Percentiles rank a stretch among this genome's conserved stretches.
These are phyloP conservation scores for Ceratobasidium sp. DNA, from an alignment of 1,284 basidiomycete genomes.

Conservation along the genomic window DNA sequence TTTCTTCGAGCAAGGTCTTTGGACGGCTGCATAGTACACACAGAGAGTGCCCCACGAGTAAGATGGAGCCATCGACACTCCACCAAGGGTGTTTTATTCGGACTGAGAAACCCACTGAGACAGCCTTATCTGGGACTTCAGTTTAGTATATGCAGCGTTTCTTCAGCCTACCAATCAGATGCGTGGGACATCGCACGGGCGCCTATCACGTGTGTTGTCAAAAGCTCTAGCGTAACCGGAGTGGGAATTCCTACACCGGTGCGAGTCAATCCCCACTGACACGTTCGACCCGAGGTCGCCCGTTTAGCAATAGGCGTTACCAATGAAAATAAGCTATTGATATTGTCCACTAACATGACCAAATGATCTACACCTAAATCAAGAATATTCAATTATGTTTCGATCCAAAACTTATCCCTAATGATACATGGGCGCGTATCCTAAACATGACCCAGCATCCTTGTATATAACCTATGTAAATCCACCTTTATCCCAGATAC, in stretches of 20 bases:
- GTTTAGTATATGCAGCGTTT: constrained; percentile 20
- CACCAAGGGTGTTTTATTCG: constrained; percentile 16
- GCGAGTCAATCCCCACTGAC: not conserved
- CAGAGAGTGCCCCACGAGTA: not conserved
- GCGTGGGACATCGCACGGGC: constrained; percentile 21
- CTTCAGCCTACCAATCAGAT: constrained; percentile 37
- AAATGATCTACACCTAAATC: not conserved
- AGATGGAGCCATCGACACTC: constrained; percentile 3
- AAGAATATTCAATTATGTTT: constrained; percentile 10
- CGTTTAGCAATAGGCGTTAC: not conserved
- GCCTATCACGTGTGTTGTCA: constrained; percentile 31
- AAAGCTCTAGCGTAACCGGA: not conserved
- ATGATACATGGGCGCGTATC: not conserved
- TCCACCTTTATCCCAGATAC: not conserved
- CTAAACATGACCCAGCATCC: not conserved
- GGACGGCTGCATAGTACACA: constrained; percentile 2
- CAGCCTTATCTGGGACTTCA: not conserved
- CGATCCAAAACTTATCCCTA: not conserved
- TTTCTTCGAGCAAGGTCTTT: constrained; percentile 3
- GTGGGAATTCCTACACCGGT: not conserved
- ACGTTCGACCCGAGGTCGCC: constrained; percentile 13
- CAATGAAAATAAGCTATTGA: no score
- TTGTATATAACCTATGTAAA: no score
- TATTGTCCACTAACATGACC: no score
- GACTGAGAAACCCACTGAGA: constrained; percentile 6